phyloP scores from a whole-genome alignment of 441 rosid species.

The Breynia disticha region DNA sequence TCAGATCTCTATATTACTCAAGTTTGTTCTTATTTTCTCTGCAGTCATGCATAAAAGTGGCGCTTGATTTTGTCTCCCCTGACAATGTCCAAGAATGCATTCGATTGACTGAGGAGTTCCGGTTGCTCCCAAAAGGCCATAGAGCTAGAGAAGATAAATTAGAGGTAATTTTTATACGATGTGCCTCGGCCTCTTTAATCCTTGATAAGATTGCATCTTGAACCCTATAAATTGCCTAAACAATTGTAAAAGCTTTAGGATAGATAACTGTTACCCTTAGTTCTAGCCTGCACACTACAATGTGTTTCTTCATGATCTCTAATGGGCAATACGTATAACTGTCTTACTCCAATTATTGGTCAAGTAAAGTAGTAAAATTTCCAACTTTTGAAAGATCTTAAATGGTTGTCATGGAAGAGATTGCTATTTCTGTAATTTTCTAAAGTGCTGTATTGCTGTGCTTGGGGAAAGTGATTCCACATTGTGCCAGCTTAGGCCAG shows the following conservation, averaged over 20 bases:
- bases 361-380: too few species aligned
- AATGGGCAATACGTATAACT: too few species aligned
- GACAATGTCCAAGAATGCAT: slow-evolving; percentile 64
- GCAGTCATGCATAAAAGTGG: slow-evolving; percentile 82
- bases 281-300: too few species aligned
- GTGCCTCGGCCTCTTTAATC: slow-evolving; percentile 1
- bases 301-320: too few species aligned
- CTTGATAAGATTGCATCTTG: not conserved
- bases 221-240: not conserved
- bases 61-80: slow-evolving; percentile 83
- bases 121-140: slow-evolving; percentile 59
- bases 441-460: too few species aligned
- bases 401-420: too few species aligned
- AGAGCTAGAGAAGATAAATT: slow-evolving; percentile 72
- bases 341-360: too few species aligned
- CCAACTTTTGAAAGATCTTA: too few species aligned
- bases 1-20: not conserved
- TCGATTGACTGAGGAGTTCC: slow-evolving; percentile 67
- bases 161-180: slow-evolving; percentile 31
- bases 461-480: too few species aligned
- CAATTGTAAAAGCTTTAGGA: not conserved
- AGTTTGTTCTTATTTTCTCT: not conserved
- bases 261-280: not conserved
- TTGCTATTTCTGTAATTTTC: too few species aligned
- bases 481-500: too few species aligned